phyloP scores from a whole-genome alignment of 129 eudicot species.

The Flaveria brownii region DNA sequence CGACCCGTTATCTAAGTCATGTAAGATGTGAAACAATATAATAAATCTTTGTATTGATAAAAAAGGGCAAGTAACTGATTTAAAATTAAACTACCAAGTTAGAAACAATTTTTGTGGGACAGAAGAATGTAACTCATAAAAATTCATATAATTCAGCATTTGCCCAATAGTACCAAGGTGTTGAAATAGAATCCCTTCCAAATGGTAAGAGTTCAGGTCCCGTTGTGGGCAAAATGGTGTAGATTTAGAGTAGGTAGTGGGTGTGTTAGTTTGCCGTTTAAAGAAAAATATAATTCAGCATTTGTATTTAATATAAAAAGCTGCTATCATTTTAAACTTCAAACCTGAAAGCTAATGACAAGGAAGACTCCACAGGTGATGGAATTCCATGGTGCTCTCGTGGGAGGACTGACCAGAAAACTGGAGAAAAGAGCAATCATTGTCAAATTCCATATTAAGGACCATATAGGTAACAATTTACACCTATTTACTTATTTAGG shows the following conservation, averaged over 20 bases:
- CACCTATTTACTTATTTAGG: neutral
- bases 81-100: neutral
- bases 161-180: no score
- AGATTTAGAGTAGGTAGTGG: no score
- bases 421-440: conserved; percentile 43
- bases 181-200: no score
- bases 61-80: neutral
- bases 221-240: no score
- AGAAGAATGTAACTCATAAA: conserved; percentile 1
- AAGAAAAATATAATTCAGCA: neutral
- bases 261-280: no score
- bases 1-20: neutral
- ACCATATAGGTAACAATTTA: neutral
- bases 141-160: neutral
- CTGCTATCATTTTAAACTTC: conserved; percentile 12
- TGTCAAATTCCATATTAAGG: conserved; percentile 10
- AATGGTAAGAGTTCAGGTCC: no score
- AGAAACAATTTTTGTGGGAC: neutral
- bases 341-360: conserved; percentile 88
- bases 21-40: no score
- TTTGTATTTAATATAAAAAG: neutral
- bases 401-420: conserved; percentile 85
- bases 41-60: neutral
- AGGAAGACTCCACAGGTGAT: conserved; percentile 73
- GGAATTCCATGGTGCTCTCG: conserved; percentile 50